A percentile compares a stretch with the other conserved stretches of the same genome.
Conservation (phyloP, 371 early-diverging fungal genomes). For the Entomophthora muscae region DNA sequence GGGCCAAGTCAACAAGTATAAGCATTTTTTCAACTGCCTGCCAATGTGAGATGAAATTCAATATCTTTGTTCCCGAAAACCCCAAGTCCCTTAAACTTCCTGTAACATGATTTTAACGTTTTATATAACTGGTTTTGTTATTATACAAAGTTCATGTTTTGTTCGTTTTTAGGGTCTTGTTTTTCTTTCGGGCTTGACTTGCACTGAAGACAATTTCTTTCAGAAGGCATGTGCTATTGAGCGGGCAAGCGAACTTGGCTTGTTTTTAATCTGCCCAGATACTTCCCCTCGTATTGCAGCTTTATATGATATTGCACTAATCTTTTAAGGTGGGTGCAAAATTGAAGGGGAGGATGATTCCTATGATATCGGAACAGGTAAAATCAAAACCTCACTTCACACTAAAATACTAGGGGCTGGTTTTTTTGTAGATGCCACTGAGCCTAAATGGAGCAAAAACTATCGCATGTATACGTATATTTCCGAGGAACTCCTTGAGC, state of each 20-base stretch:
- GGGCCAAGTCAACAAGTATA: neutral
- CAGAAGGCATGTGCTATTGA: conserved; percentile 54
- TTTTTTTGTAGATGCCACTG: conserved; percentile 58
- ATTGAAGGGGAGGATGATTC: conserved; percentile 28
- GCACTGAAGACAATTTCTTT: conserved; percentile 63
- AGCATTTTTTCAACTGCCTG: neutral
- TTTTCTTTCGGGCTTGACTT: conserved; percentile 44
- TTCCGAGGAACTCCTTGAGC: conserved; percentile 36
- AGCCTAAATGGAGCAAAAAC: conserved; percentile 37
- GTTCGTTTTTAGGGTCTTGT: conserved; percentile 12
- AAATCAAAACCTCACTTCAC: neutral
- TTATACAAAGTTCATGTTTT: neutral
- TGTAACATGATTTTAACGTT: conserved; percentile 13
- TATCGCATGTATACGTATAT: conserved; percentile 72
- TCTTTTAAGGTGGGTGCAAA: conserved; percentile 20
- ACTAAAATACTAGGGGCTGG: conserved; percentile 30
- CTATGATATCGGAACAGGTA: conserved; percentile 31
- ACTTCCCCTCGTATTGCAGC: conserved; percentile 68
- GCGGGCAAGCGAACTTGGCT: conserved; percentile 34
- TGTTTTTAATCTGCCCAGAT: conserved; percentile 59
- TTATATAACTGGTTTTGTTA: neutral
- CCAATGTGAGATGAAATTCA: conserved; percentile 45
- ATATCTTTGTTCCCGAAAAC: conserved; percentile 41
- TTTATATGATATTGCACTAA: too few species aligned
- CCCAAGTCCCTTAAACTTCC: conserved; percentile 21